Evolutionary conservation across 2,329 filamentous ascomycete genomes (phyloP), one percentile per base, ranked within the genome.

Genomic region (Aspergillus novofumigatus): DNA sequence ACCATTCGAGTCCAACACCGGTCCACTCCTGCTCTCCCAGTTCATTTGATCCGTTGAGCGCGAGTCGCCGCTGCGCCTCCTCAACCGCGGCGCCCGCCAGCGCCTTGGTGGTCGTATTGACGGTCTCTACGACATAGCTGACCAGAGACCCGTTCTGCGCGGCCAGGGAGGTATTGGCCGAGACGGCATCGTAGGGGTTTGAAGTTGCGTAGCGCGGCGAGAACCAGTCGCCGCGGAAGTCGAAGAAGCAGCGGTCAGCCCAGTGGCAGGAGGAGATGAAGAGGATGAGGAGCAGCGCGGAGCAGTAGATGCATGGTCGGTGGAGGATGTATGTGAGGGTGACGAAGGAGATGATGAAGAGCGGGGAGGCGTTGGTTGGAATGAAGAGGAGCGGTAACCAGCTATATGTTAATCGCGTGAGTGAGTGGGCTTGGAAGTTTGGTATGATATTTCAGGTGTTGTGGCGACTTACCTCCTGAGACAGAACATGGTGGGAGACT

Each of bases 231-330:
- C 87, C 89, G 65, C 81, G 83, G 68, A 97, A 89, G 78, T 97
- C 93, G 80, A 97, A 94, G 78, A 97, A 94, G 72, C 90, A 94
- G 54, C 87, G 86, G 72, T 92, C 89, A 64, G 88, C 90, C 90
- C 90, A 94, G 82, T 92, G 88, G 75, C 90, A 94, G 26, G 89
- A 92, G 26, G 92, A 95, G 64, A 92, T 84, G 80, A 97, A 96
- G 66, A 99, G 91, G 67, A 97, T 92, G 63, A 96, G 84, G 51
- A 99, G 90, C 54, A 99, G 88, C 60, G 97, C 87, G 59, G 92
- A 96, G 84, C 94, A 99, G 83, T 99, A 99, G 67, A 96, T 88
- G 80, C 94, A 99, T 54, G 94, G 94, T 55, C 93, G 88, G 78
- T 97, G 96, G 68, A 99, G 87, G 77, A 96, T 90, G 81, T 96